These are phyloP conservation scores for Metarhizium robertsii DNA, from an alignment of 2,329 filamentous ascomycete species.

Conservation along the genomic window DNA sequence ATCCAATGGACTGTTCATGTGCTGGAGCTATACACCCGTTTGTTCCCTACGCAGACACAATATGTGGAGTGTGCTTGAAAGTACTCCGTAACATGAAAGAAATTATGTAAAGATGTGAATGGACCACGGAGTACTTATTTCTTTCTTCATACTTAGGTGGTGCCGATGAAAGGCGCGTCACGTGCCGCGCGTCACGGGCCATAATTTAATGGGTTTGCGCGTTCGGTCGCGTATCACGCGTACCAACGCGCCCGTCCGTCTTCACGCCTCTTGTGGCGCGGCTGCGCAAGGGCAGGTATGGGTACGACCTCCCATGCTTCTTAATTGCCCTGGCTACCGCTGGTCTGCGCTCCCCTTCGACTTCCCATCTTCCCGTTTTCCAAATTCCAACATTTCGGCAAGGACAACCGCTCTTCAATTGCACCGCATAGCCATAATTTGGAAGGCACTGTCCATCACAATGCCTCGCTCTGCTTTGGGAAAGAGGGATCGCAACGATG, in stretches of 20 bases:
- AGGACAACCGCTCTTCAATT: slow-evolving; percentile 1
- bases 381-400: background rate
- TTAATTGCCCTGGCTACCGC: slow-evolving; percentile 9
- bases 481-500: slow-evolving; percentile 24
- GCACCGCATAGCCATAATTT: slow-evolving; percentile 1
- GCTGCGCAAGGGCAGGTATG: slow-evolving; percentile 1
- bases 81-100: background rate
- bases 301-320: background rate
- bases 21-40: background rate
- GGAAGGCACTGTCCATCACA: slow-evolving; percentile 10
- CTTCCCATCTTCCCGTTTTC: slow-evolving; percentile 1
- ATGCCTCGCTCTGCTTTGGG: slow-evolving; percentile 23
- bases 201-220: slow-evolving; percentile 22
- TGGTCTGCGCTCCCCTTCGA: slow-evolving; percentile 1
- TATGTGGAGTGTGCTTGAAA: too few relatives aligned
- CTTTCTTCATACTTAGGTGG: too few relatives aligned
- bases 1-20: too few relatives aligned
- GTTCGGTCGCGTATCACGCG: slow-evolving; percentile 20
- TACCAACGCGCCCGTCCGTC: slow-evolving; percentile 3
- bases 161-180: slow-evolving; percentile 1
- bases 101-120: background rate
- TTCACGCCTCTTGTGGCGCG: slow-evolving; percentile 9
- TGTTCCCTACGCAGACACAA: background rate
- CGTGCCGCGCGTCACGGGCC: slow-evolving; percentile 14
- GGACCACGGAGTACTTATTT: too few relatives aligned